Conservation (phyloP, 2,329 filamentous ascomycete species). For the Sclerotinia glacialis region DNA sequence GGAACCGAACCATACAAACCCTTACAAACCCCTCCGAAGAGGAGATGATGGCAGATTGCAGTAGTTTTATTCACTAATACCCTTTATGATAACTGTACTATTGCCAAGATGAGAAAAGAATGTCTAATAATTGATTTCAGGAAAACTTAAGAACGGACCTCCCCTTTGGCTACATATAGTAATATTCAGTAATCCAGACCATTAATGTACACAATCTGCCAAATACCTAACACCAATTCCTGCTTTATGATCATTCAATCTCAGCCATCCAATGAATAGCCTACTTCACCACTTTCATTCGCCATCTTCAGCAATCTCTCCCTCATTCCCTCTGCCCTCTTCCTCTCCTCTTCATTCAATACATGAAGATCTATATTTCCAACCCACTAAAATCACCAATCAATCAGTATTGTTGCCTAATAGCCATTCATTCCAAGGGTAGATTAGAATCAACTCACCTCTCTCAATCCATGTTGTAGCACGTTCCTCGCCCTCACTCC, state of each 20-base stretch:
- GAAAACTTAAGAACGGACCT: neutral
- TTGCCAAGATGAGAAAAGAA: neutral
- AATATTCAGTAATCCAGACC: too few relatives aligned
- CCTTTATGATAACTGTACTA: too few relatives aligned
- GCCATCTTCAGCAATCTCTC: slow-evolving; percentile 61
- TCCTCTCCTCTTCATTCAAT: slow-evolving; percentile 42
- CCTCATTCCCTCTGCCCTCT: slow-evolving; percentile 62
- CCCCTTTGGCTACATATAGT: too few relatives aligned
- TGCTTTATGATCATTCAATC: neutral
- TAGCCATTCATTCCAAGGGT: neutral
- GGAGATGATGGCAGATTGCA: neutral
- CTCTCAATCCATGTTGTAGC: slow-evolving; percentile 69
- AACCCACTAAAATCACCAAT: slow-evolving; percentile 50
- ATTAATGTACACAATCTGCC: neutral
- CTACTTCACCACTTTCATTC: slow-evolving; percentile 57
- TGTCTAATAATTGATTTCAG: neutral
- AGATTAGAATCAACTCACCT: slow-evolving; percentile 24
- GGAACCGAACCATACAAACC: neutral
- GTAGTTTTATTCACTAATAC: neutral
- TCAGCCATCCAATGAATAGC: slow-evolving; percentile 58
- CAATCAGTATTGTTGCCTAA: neutral
- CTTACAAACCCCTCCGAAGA: neutral
- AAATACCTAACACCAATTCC: neutral
- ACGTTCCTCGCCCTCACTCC: slow-evolving; percentile 64
- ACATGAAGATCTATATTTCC: slow-evolving; percentile 54